phyloP scores from a whole-genome alignment of 352 stramenopile genomes.

The Blastocystis sp. region DNA sequence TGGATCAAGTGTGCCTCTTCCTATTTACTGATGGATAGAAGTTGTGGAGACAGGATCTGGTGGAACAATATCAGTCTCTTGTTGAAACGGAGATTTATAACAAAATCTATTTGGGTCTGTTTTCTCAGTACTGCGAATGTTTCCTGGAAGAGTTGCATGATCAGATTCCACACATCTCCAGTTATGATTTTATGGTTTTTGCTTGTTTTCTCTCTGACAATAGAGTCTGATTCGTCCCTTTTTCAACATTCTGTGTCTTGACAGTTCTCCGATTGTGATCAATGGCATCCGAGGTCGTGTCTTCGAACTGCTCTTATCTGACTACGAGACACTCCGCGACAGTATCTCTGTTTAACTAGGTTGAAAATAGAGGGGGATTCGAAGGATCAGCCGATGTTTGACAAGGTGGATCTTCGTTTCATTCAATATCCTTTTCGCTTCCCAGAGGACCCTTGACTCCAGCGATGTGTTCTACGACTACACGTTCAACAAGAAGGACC shows the following conservation, averaged over 20 bases:
- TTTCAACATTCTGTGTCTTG: neutral
- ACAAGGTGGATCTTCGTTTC: constrained; percentile 23
- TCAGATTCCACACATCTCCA: constrained; percentile 1
- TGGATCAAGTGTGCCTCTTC: neutral
- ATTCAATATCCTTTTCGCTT: constrained; percentile 48
- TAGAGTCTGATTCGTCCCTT: neutral
- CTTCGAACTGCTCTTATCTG: neutral
- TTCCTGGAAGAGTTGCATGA: constrained; percentile 31
- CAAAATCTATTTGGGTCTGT: neutral
- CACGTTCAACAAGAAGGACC: neutral
- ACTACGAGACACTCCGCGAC: neutral
- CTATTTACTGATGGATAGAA: neutral
- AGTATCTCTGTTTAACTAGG: neutral
- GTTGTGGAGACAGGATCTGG: neutral
- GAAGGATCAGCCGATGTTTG: neutral
- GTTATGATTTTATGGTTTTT: constrained; percentile 3
- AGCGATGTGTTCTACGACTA: neutral
- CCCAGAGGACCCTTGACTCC: neutral
- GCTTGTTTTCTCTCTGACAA: neutral
- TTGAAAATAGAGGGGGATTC: neutral
- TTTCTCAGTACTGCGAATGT: constrained; percentile 37
- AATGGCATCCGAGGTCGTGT: neutral
- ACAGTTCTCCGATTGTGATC: neutral
- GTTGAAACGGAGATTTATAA: neutral
- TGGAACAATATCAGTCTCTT: neutral